Conservation (phyloP, 306 rosid genomes). For the Biancaea sappan region DNA sequence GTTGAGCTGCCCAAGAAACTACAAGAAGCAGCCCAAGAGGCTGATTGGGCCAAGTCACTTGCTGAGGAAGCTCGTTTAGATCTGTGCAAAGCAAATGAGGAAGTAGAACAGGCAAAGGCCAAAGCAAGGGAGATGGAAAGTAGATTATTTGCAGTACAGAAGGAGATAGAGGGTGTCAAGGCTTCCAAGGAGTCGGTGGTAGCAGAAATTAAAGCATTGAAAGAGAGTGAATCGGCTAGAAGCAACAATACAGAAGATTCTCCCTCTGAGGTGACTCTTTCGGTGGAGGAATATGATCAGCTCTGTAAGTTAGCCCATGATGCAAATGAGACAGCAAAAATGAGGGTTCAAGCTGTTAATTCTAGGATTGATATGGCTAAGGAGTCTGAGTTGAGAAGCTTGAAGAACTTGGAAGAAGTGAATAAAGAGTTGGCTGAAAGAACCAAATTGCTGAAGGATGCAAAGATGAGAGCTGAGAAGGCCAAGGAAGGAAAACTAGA, state of each 20-base stretch:
- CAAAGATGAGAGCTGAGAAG: slow-evolving; percentile 61
- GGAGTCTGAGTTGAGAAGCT: slow-evolving; percentile 61
- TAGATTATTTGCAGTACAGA: slow-evolving; percentile 58
- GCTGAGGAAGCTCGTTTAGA: slow-evolving; percentile 51
- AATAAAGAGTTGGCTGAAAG: slow-evolving; percentile 49
- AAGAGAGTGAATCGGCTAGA: slow-evolving; percentile 38
- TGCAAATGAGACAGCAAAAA: slow-evolving; percentile 64
- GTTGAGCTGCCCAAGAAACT: slow-evolving; percentile 56
- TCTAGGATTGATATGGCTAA: slow-evolving; percentile 61
- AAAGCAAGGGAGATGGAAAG: slow-evolving; percentile 61
- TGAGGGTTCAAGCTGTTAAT: slow-evolving; percentile 50
- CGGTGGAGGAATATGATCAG: slow-evolving; percentile 59
- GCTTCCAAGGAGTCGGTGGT: slow-evolving; percentile 61
- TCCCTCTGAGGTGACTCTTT: slow-evolving; percentile 51
- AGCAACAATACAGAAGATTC: slow-evolving; percentile 38
- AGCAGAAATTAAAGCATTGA: slow-evolving; percentile 58
- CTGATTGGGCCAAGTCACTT: slow-evolving; percentile 57
- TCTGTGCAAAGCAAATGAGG: slow-evolving; percentile 58
- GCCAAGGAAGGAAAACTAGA: slow-evolving; percentile 78
- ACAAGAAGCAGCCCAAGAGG: slow-evolving; percentile 61
- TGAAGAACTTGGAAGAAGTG: slow-evolving; percentile 60
- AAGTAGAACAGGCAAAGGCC: slow-evolving; percentile 71
- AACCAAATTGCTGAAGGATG: slow-evolving; percentile 53
- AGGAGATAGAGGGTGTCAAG: slow-evolving; percentile 65
- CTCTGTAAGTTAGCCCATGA: slow-evolving; percentile 65